phyloP scores from a whole-genome alignment of 768 basidiomycete species.

The Exsudoporus frostii region DNA sequence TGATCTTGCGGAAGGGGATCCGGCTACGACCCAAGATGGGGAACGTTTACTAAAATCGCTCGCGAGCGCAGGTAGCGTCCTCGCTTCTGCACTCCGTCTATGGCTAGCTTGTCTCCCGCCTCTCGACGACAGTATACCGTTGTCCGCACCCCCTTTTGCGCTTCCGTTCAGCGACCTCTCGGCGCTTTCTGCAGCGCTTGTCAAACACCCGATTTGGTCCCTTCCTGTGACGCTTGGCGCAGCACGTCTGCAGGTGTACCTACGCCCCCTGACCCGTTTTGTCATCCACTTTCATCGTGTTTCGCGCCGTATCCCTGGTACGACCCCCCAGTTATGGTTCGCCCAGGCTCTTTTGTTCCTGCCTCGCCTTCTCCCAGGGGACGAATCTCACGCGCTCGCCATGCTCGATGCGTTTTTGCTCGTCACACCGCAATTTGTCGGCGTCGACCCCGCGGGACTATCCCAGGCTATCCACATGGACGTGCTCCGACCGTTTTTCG shows the following conservation, averaged over 20 bases:
- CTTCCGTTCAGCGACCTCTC: conserved; percentile 60
- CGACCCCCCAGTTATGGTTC: conserved; percentile 59
- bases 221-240: conserved; percentile 10
- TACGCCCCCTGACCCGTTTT: conserved; percentile 53
- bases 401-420: conserved; percentile 31
- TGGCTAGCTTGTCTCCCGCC: conserved; percentile 63
- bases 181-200: conserved; percentile 46
- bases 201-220: conserved; percentile 53
- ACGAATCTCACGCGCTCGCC: conserved; percentile 57
- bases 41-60: conserved; percentile 26
- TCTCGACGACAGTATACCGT: conserved; percentile 33
- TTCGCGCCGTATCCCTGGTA: conserved; percentile 54
- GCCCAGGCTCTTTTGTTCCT: conserved; percentile 62
- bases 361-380: conserved; percentile 60
- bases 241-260: conserved; percentile 7
- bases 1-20: conserved; percentile 16
- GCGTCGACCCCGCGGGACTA: conserved; percentile 21
- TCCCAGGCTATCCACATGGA: conserved; percentile 27
- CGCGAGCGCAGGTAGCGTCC: conserved; percentile 32
- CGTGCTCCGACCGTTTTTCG: conserved; percentile 52
- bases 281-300: conserved; percentile 54
- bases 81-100: conserved; percentile 53
- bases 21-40: neutral
- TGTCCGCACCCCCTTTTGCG: conserved; percentile 53
- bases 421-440: conserved; percentile 19